Conservation (phyloP, 2,329 filamentous ascomycete genomes). For the Alternaria atra region DNA sequence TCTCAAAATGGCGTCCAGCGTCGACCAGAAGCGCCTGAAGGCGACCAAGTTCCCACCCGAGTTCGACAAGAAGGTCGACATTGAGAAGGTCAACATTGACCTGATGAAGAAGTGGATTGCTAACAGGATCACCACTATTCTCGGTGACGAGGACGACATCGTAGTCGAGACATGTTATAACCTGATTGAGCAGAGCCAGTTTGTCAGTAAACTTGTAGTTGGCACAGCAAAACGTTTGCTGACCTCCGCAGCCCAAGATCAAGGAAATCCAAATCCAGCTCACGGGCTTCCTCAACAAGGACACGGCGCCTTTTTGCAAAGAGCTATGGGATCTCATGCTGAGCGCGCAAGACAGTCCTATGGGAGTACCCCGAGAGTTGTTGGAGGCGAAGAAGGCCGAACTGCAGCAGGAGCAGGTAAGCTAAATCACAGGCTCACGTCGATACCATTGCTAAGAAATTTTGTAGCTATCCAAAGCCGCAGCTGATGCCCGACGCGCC, state of each 20-base stretch:
- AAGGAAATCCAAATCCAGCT: slow-evolving; percentile 95
- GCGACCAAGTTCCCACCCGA: slow-evolving; percentile 93
- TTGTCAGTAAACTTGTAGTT: slow-evolving; percentile 65
- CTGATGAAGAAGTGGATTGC: slow-evolving; percentile 99
- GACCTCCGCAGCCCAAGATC: slow-evolving; percentile 78
- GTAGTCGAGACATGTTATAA: slow-evolving; percentile 85
- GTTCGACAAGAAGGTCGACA: slow-evolving; percentile 96
- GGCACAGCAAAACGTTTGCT: slow-evolving; percentile 14
- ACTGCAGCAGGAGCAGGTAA: slow-evolving; percentile 91
- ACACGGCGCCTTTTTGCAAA: slow-evolving; percentile 88
- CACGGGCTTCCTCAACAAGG: slow-evolving; percentile 93
- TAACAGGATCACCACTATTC: slow-evolving; percentile 82
- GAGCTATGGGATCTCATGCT: slow-evolving; percentile 91
- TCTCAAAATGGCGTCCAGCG: slow-evolving; percentile 75
- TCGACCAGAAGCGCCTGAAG: slow-evolving; percentile 88
- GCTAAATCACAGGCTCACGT: slow-evolving; percentile 6
- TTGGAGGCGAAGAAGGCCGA: slow-evolving; percentile 96
- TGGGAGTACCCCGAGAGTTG: slow-evolving; percentile 92
- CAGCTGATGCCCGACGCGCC: slow-evolving; percentile 75
- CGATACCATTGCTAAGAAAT: slow-evolving; percentile 28
- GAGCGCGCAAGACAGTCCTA: slow-evolving; percentile 85
- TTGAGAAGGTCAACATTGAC: slow-evolving; percentile 94
- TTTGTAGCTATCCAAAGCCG: slow-evolving; percentile 80
- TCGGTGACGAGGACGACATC: slow-evolving; percentile 94
- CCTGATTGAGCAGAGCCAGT: slow-evolving; percentile 75